These are phyloP conservation scores for Penicillium brevicompactum DNA, from an alignment of 2,329 filamentous ascomycete species.

Conservation along the genomic window DNA sequence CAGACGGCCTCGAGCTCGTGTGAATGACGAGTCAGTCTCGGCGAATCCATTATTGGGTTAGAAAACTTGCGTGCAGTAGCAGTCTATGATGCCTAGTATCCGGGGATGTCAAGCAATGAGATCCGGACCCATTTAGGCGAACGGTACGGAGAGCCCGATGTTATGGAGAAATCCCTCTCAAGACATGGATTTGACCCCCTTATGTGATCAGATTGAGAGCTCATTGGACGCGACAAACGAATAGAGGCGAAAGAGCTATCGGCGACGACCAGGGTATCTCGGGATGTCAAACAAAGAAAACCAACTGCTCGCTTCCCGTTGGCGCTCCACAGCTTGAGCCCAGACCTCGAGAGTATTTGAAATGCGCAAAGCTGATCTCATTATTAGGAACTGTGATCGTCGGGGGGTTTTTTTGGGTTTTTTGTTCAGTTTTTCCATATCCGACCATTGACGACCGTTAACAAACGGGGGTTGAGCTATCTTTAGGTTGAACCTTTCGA, in stretches of 20 bases:
- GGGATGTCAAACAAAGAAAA: slow-evolving; percentile 13
- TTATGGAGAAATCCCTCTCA: not conserved
- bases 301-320: not conserved
- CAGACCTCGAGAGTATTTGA: not conserved
- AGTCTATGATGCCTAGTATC: not conserved
- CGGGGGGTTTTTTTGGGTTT: too few relatives aligned
- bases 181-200: not conserved
- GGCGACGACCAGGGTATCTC: slow-evolving; percentile 2
- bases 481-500: too few relatives aligned
- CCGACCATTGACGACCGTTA: too few relatives aligned
- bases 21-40: not conserved
- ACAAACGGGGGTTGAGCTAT: too few relatives aligned
- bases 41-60: not conserved
- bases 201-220: not conserved
- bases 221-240: not conserved
- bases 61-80: not conserved
- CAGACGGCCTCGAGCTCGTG: not conserved
- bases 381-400: not conserved
- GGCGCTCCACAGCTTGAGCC: not conserved
- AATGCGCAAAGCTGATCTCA: not conserved
- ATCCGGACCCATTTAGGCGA: not conserved
- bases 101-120: not conserved
- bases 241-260: slow-evolving; percentile 2
- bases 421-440: too few relatives aligned
- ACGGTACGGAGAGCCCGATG: not conserved